These are phyloP conservation scores for Dionaea muscipula DNA, from an alignment of 179 eudicot species.

Conservation along the genomic window DNA sequence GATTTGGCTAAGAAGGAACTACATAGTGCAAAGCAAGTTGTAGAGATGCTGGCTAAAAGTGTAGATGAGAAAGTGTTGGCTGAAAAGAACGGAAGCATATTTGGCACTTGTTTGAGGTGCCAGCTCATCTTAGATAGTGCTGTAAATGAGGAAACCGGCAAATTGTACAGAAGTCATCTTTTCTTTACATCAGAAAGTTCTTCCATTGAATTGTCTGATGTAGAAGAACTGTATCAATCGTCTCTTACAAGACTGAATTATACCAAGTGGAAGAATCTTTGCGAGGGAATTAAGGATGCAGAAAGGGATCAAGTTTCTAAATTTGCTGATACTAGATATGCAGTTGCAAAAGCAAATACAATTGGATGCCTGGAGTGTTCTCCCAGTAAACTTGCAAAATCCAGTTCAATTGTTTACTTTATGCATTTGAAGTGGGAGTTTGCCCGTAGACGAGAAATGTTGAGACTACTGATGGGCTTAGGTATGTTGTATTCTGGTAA, in stretches of 20 bases:
- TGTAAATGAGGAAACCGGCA: conserved; percentile 52
- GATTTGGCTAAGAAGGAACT: conserved; percentile 57
- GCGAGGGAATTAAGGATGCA: conserved; percentile 24
- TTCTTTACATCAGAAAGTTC: conserved; percentile 13
- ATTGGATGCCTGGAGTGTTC: conserved; percentile 58
- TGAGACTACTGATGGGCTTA: conserved; percentile 48
- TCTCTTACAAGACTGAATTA: conserved; percentile 40
- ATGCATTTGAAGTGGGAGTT: conserved; percentile 69
- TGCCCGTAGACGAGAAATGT: conserved; percentile 42
- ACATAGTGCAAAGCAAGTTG: conserved; percentile 34
- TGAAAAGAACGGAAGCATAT: conserved; percentile 18
- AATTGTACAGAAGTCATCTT: conserved; percentile 30
- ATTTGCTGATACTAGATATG: conserved; percentile 14
- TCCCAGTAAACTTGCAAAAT: conserved; percentile 21
- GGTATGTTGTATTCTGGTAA: conserved; percentile 30
- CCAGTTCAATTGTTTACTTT: conserved; percentile 30
- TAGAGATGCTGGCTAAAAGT: conserved; percentile 10
- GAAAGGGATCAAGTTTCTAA: conserved; percentile 14
- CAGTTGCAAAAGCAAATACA: conserved; percentile 17
- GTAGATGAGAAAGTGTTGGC: too few species aligned
- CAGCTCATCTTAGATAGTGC: conserved; percentile 38
- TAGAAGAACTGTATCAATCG: conserved; percentile 34
- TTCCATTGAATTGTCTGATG: conserved; percentile 17
- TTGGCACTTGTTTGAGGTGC: conserved; percentile 57
- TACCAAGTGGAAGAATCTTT: conserved; percentile 38